Conservation (phyloP, 2,329 filamentous ascomycete species). For the Sphaceloma murrayae region DNA sequence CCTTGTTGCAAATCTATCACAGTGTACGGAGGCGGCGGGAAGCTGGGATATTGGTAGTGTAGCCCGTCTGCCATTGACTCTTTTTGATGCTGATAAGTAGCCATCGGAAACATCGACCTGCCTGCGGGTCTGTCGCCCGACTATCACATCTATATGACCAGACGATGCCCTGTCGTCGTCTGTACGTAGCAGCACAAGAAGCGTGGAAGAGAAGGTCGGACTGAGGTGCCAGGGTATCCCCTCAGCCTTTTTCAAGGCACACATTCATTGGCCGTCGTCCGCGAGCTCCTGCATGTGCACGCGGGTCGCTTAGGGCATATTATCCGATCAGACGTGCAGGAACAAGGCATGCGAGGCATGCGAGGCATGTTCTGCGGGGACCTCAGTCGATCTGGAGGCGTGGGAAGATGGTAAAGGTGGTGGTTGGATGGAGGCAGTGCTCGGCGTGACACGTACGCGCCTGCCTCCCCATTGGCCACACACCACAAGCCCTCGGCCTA, state of each 20-base stretch:
- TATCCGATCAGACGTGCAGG: constrained; percentile 8
- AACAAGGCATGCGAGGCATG: constrained; percentile 6
- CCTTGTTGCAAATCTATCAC: not conserved
- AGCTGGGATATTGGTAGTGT: not conserved
- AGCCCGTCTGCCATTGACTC: not conserved
- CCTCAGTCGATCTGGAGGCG: too few relatives aligned
- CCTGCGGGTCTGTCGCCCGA: not conserved
- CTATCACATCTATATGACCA: not conserved
- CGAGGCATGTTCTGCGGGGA: not conserved
- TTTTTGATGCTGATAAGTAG: not conserved
- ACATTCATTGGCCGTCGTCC: not conserved
- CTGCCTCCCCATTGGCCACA: not conserved
- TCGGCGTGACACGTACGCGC: not conserved
- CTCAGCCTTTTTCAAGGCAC: not conserved
- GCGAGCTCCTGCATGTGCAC: not conserved
- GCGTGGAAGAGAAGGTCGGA: not conserved
- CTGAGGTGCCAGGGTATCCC: constrained; percentile 3
- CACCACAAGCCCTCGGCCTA: not conserved
- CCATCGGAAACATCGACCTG: not conserved
- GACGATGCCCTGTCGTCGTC: too few relatives aligned
- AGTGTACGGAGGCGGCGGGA: constrained; percentile 7
- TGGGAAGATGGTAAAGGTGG: too few relatives aligned
- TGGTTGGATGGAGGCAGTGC: constrained; percentile 1
- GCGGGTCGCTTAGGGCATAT: not conserved
- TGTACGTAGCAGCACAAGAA: not conserved